Evolutionary conservation across 139 green algal species (phyloP).

Genomic region (Coccomyxa sp.): DNA sequence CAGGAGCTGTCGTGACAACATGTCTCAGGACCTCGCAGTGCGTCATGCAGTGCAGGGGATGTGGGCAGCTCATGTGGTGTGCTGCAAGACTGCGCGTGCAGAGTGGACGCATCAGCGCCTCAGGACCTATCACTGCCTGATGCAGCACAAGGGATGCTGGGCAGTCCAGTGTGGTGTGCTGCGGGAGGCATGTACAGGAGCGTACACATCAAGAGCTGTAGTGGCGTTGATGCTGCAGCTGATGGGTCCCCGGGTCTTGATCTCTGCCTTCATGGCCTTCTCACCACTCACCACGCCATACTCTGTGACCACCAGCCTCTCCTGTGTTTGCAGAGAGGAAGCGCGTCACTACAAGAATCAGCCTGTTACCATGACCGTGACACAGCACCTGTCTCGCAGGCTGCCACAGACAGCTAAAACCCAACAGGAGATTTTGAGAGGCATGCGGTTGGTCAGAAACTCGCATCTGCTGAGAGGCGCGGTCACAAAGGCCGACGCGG

Average conservation of each 20-base stretch:
- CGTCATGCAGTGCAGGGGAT: not conserved
- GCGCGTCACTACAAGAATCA: too few relatives aligned
- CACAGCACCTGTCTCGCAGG: too few relatives aligned
- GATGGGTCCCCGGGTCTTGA: slow-evolving; percentile 78
- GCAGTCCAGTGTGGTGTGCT: not conserved
- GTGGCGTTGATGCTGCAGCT: slow-evolving; percentile 78
- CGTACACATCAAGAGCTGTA: not conserved
- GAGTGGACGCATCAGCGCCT: not conserved
- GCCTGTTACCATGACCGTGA: too few relatives aligned
- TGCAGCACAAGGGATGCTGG: not conserved
- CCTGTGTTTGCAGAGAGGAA: too few relatives aligned
- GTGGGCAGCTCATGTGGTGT: not conserved
- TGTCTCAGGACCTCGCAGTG: not conserved
- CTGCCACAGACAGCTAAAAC: too few relatives aligned
- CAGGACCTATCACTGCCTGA: not conserved
- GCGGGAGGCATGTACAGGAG: too few relatives aligned
- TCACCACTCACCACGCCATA: slow-evolving; percentile 63
- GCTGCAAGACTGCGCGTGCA: not conserved
- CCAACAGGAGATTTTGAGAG: too few relatives aligned
- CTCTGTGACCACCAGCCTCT: slow-evolving; percentile 34
- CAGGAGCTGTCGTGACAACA: not conserved
- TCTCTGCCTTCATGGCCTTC: slow-evolving; percentile 80
- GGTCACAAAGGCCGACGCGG: too few relatives aligned
- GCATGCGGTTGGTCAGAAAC: too few relatives aligned
- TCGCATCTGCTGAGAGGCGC: too few relatives aligned